Percentiles rank a stretch among this genome's conserved stretches.
phyloP scores from a whole-genome alignment of 1,284 basidiomycete species.

The Cutaneotrichosporon spelunceum region DNA sequence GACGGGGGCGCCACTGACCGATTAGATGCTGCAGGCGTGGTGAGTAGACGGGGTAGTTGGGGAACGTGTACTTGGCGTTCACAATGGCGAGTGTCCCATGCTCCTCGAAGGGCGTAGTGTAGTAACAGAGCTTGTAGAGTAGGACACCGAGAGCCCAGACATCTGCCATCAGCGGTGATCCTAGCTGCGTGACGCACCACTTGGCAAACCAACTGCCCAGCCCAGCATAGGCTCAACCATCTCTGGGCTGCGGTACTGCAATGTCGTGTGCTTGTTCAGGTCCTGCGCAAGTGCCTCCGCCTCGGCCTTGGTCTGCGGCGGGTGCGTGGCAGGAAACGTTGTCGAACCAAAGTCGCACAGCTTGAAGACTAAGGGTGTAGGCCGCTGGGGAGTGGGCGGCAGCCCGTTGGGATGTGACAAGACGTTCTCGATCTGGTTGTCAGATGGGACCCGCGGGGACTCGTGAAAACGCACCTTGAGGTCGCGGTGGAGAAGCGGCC shows the following conservation, averaged over 20 bases:
- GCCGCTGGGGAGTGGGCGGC: constrained; percentile 55
- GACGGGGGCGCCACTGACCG: constrained; percentile 56
- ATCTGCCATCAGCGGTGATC: constrained; percentile 51
- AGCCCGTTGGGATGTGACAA: constrained; percentile 54
- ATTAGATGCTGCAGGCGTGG: constrained; percentile 80
- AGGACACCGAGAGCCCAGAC: constrained; percentile 75
- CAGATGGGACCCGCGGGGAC: constrained; percentile 5
- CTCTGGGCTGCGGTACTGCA: constrained; percentile 95
- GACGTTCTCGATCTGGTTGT: constrained; percentile 80
- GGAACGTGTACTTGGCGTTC: constrained; percentile 92
- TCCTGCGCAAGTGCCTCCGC: constrained; percentile 84
- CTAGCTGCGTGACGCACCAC: constrained; percentile 53
- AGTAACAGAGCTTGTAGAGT: constrained; percentile 87
- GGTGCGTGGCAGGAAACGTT: constrained; percentile 64
- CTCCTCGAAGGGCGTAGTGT: constrained; percentile 98
- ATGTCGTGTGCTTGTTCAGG: constrained; percentile 87
- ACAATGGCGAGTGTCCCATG: constrained; percentile 94
- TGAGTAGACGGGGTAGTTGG: constrained; percentile 90
- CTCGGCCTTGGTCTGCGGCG: constrained; percentile 72
- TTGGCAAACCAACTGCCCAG: constrained; percentile 47
- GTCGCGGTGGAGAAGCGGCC: constrained; percentile 87
- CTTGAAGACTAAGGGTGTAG: constrained; percentile 69
- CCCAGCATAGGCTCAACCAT: constrained; percentile 74
- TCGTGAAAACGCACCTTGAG: constrained; percentile 68
- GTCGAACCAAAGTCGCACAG: constrained; percentile 98